phyloP scores from a whole-genome alignment of 306 rosid genomes.

The Trifolium repens region DNA sequence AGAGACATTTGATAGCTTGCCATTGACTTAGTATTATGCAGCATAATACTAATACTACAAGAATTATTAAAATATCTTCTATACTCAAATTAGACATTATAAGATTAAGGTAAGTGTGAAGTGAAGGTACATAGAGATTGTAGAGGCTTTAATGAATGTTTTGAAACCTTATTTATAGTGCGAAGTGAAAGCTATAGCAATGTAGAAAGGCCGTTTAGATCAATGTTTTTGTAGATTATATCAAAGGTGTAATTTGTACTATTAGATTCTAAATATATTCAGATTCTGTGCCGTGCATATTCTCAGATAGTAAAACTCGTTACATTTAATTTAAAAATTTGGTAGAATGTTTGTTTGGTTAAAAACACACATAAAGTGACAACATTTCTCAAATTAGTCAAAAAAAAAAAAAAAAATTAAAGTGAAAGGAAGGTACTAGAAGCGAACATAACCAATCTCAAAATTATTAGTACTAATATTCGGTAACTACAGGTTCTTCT shows the following conservation, averaged over 20 bases:
- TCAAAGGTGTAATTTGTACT: no score
- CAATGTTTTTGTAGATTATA: not conserved
- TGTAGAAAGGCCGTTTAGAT: not conserved
- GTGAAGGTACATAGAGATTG: constrained; percentile 16
- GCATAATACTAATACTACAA: constrained; percentile 12
- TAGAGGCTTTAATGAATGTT: constrained; percentile 20
- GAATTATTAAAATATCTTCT: not conserved
- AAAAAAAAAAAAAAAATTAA: not conserved
- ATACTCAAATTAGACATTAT: constrained; percentile 30
- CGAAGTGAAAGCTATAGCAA: not conserved
- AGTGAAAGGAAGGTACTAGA: not conserved
- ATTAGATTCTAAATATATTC: not conserved
- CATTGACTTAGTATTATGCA: constrained; percentile 35
- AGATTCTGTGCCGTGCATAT: not conserved
- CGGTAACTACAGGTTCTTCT: not conserved
- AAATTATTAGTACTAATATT: not conserved
- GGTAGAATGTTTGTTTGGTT: not conserved
- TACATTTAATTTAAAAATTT: not conserved
- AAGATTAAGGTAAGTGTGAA: not conserved
- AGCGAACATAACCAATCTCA: not conserved
- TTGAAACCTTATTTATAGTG: not conserved
- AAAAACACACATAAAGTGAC: not conserved
- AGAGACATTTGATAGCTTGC: constrained; percentile 28
- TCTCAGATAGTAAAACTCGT: not conserved
- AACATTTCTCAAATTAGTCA: not conserved